Evolutionary conservation across 2,329 filamentous ascomycete species (phyloP).

Genomic region (Phialophora expanda): DNA sequence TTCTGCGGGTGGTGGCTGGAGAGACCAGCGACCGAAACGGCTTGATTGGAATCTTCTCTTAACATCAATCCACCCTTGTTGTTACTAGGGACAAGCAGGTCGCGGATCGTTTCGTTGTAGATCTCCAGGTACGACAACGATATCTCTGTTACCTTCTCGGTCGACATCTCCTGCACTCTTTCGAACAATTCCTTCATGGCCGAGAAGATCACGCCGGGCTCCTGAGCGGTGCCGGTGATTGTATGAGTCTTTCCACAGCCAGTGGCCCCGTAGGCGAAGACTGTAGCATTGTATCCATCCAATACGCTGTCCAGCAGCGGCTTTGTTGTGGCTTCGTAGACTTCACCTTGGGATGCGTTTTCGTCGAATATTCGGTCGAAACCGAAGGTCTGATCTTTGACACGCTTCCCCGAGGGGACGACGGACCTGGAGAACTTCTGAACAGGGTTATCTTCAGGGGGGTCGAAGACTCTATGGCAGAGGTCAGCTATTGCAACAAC

Average conservation of each 20-base stretch:
- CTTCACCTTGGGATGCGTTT: conserved; percentile 85
- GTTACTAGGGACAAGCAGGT: conserved; percentile 83
- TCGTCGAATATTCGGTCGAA: conserved; percentile 98
- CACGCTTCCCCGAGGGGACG: conserved; percentile 81
- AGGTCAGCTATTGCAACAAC: neutral
- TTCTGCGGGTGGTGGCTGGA: conserved; percentile 90
- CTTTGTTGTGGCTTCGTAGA: conserved; percentile 92
- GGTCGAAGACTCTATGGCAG: conserved; percentile 83
- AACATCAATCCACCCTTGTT: conserved; percentile 87
- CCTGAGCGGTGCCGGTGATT: conserved; percentile 87
- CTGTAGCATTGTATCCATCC: conserved; percentile 97
- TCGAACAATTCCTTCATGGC: conserved; percentile 99
- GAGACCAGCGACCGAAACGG: conserved; percentile 86
- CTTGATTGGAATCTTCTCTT: conserved; percentile 90
- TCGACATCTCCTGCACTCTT: conserved; percentile 82
- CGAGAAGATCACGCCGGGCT: conserved; percentile 96
- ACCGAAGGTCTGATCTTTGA: conserved; percentile 96
- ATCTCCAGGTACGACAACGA: conserved; percentile 96
- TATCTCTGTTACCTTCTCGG: conserved; percentile 87
- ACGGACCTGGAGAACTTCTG: conserved; percentile 85
- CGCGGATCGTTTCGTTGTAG: conserved; percentile 98
- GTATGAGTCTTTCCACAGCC: conserved; percentile 99
- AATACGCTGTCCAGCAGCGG: conserved; percentile 90
- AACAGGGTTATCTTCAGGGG: conserved; percentile 90
- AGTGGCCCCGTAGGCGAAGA: conserved; percentile 97